phyloP scores from a whole-genome alignment of 2,329 filamentous ascomycete genomes.

The Monosporascus sp. region DNA sequence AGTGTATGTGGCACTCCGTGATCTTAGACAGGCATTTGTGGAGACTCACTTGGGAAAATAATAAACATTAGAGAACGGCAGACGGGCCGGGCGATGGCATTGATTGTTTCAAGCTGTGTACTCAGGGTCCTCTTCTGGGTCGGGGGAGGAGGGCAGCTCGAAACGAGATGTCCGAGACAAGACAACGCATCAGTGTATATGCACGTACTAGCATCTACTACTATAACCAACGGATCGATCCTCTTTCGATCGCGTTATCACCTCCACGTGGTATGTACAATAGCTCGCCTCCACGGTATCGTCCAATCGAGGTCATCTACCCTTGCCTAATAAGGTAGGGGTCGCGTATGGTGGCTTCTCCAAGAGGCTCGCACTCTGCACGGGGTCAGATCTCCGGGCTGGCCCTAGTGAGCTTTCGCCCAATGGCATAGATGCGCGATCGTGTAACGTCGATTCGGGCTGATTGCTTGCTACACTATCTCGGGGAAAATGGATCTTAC shows the following conservation, averaged over 20 bases:
- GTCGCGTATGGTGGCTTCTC: neutral
- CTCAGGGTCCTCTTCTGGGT: slow-evolving; percentile 4
- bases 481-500: neutral
- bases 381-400: no score
- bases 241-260: neutral
- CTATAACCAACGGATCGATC: neutral
- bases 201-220: neutral
- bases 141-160: slow-evolving; percentile 13
- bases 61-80: neutral
- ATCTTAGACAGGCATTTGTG: slow-evolving; percentile 12
- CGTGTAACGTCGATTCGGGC: neutral
- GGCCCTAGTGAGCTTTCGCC: no score
- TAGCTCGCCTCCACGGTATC: neutral
- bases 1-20: slow-evolving; percentile 1
- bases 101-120: slow-evolving; percentile 8
- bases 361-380: neutral
- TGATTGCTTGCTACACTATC: neutral
- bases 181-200: neutral
- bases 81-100: slow-evolving; percentile 22
- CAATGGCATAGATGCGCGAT: neutral
- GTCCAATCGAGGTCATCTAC: neutral
- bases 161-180: slow-evolving; percentile 16
- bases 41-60: slow-evolving; percentile 2
- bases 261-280: neutral
- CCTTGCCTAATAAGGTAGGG: neutral